These are phyloP conservation scores for Lecanoromycetidae sp. DNA, from an alignment of 2,329 filamentous ascomycete genomes.

Conservation along the genomic window DNA sequence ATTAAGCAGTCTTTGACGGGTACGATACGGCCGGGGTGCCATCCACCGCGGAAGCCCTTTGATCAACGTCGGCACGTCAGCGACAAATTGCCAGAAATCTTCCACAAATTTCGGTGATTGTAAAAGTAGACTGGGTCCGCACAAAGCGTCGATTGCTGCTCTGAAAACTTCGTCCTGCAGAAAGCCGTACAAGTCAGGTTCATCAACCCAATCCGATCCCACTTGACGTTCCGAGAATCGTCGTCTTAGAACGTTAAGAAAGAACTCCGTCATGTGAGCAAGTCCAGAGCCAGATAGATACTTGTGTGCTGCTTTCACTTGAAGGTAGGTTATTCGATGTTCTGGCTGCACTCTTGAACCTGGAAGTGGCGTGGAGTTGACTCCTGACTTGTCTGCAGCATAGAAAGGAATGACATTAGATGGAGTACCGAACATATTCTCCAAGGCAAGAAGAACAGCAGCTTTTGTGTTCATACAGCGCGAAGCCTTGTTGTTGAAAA, in stretches of 20 bases:
- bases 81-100: conserved; percentile 5
- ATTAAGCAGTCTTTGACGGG: conserved; percentile 10
- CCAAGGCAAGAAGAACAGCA: neutral
- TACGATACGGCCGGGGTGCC: conserved; percentile 7
- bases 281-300: conserved; percentile 1
- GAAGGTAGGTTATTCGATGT: conserved; percentile 2
- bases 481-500: neutral
- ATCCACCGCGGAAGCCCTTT: conserved; percentile 19
- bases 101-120: neutral
- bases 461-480: conserved; percentile 1
- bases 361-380: neutral
- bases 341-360: neutral
- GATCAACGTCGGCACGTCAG: conserved; percentile 14
- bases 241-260: neutral
- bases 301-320: neutral
- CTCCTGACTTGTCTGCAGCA: conserved; percentile 6
- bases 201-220: neutral
- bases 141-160: conserved; percentile 4
- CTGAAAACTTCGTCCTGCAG: neutral
- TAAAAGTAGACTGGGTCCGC: neutral
- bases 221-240: neutral
- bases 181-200: conserved; percentile 1
- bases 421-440: neutral
- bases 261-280: neutral
- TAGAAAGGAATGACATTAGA: conserved; percentile 2